Evolutionary conservation across 768 basidiomycete genomes (phyloP), one percentile per base, ranked within the genome.

Genomic region (Tulasnella sp.): DNA sequence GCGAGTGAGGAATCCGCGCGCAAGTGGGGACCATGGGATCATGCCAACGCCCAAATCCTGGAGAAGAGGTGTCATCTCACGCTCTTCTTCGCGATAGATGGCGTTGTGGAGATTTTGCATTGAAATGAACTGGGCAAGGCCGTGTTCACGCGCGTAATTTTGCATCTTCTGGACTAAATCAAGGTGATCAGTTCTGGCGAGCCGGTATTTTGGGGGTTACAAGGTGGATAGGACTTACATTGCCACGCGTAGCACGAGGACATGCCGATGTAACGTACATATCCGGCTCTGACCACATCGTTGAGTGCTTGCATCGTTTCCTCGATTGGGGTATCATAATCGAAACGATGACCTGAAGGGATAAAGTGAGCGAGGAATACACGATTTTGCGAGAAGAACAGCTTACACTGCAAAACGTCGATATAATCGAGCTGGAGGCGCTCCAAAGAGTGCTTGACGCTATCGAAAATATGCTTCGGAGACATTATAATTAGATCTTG

Each of bases 231-330:
- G n/a, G n/a, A 36, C 80, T 78, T 48, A 78, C 81, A 82, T 42
- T 82, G 82, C 52, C 85, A 86, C 3, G 87, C 86, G 81, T 82
- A 85, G 79, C 86, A 86, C 39, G 84, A 84, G 75, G 80, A 81
- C 86, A 86, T 86, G 40, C 87, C 87, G 80, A 88, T 87, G 82
- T 88, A 89, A 31, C 87, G 85, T 46, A 87, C 88, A 62, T 87
- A 86, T 5, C 88, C 89, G 6, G 86, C 86, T 80, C 88, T 85
- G 24, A 89, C 88, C 21, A 89, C 85, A 79, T 89, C 88, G 76
- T 89, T 87, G 27, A 89, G 84, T 36, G 89, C 88, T 84, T 87
- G 85, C 88, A 89, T 89, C 82, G 85, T 86, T 82, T 87, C 87
- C 77, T 86, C 86, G 87, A 89, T 88, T 2, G 89, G 88, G 0